Evolutionary conservation across 2,329 filamentous ascomycete species (phyloP), one percentile per base, ranked within the genome.

Genomic region (Monilinia fructigena): DNA sequence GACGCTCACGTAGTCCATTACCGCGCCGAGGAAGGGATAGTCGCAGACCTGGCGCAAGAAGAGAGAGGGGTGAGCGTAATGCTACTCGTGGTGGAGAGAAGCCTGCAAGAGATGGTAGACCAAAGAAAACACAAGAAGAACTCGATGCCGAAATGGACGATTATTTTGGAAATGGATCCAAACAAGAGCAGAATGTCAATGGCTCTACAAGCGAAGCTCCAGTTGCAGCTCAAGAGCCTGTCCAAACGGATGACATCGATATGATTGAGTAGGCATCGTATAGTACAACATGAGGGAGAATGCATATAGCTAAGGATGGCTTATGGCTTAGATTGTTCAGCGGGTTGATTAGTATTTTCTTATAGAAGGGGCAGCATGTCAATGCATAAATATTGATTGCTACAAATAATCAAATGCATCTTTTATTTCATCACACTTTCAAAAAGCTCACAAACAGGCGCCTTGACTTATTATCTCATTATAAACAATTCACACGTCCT

Each of bases 81-180:
- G 75, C 77, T 70, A 76, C 79, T 52, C 77, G 81, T 47, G 76
- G 76, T 20, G 76, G 78, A 68, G 80, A 80, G 55, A 77, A 79
- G 45, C 68, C 74, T 42, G 80, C 80, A 56, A 82, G 80, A 23
- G 83, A 85, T 67, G 74, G 74, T 63, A 83, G 84, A 50, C 83
- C 87, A 2, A 89, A 87, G 79, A 97, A 96, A 84, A 97, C 93
- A 0, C 90, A 93, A 72, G 91, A 96, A 73, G 92, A 97, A 76
- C 82, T 97, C 52, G 93, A 97, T 77, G 92, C 91, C n/a, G 93
- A 97, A 79, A 97, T 97, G 93, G 92, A 89, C 40, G 92, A 97
- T 75, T 97, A 97, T 78, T 97, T 92, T 82, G 88, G 65, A 20
- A 65, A 53, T 59, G 61, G 84, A 40, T 77, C 74, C n/a, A 79